Base-by-base conservation (phyloP, 2,329 filamentous ascomycete genomes). In the Pseudogymnoascus sp. region DNA sequence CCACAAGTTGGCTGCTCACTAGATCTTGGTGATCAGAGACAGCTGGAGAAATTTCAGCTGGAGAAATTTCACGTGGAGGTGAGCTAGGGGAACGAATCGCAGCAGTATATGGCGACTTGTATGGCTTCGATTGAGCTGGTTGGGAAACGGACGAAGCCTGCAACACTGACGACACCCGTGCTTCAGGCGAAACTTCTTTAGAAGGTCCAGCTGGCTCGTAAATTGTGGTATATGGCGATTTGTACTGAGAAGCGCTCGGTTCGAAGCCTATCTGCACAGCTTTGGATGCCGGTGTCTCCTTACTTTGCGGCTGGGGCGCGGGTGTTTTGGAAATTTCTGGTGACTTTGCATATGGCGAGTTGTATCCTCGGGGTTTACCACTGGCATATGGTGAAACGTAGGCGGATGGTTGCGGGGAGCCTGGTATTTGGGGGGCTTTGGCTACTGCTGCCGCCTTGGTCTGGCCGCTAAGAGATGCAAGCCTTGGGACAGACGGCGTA, bases 1-100 rank as follows among this genome's bases (percentile, higher is more conserved):
- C 70, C 1, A 74, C 57, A 23, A 73, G 31, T 6, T 74, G 61
- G 41, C 72, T 73, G 13, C 72, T 72, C 11, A 67, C 64, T 25
- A 45, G 23, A 8, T 64, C 62, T 25, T 71, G 61, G 23, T 68
- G 70, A 23, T 67, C 60, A 43, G 68, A 69, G 28, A 68, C 23
- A 23, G 74, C 65, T 34, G 67, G 66, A n/a, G 62, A 48, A 7
- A 63, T 54, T 14, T 61, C 64, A 31, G 67, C 65, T 10, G 68
- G 60, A 51, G 39, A 48, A 7, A 63, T 54, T 14, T 61, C 64
- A 31, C 67, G 65, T 10, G 68, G 60, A 51, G 39, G 28, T 54
- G 31, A 28, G 23, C 25, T 51, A 45, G 61, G 19, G 23, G 61
- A 31, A 28, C 60, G 16, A 39, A 61, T 64, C 19, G 63, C 63